Conservation (phyloP, 164 flowering plant genomes). For the Vitis riparia region DNA sequence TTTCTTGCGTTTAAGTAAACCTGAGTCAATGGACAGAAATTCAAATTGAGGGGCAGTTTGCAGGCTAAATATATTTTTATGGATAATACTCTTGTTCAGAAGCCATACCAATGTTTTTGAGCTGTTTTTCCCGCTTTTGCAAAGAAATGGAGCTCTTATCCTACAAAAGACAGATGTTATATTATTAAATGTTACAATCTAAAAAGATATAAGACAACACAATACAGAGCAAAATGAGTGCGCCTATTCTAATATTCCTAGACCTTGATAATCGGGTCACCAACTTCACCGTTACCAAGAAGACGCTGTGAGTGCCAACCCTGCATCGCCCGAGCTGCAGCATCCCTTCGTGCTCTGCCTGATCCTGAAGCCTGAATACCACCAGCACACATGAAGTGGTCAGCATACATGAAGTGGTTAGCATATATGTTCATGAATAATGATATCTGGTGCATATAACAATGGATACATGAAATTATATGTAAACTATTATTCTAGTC, state of each 20-base stretch:
- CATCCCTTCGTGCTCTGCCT: conserved; percentile 88
- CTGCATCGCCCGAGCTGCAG: conserved; percentile 98
- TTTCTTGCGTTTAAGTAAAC: conserved; percentile 70
- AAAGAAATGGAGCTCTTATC: conserved; percentile 51
- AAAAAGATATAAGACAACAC: not conserved
- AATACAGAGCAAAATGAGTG: not conserved
- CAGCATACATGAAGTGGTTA: conserved; percentile 1
- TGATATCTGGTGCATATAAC: not conserved
- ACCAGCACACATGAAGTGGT: conserved; percentile 29
- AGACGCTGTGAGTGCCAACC: conserved; percentile 92
- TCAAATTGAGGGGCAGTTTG: not conserved
- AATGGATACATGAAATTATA: not conserved
- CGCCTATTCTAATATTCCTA: conserved; percentile 1
- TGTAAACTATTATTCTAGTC: no score
- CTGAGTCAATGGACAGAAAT: conserved; percentile 29
- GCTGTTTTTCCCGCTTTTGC: conserved; percentile 78
- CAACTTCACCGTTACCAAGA: conserved; percentile 83
- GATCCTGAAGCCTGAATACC: conserved; percentile 54
- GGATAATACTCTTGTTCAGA: not conserved
- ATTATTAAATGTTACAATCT: not conserved
- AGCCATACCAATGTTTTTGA: conserved; percentile 66
- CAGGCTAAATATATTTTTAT: not conserved
- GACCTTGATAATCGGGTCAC: conserved; percentile 81
- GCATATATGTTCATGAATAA: not conserved
- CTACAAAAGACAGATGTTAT: conserved; percentile 29